A percentile compares a stretch with the other conserved stretches of the same genome.
phyloP scores from a whole-genome alignment of 2,329 filamentous ascomycete genomes.

The Lecanicillium sp. region DNA sequence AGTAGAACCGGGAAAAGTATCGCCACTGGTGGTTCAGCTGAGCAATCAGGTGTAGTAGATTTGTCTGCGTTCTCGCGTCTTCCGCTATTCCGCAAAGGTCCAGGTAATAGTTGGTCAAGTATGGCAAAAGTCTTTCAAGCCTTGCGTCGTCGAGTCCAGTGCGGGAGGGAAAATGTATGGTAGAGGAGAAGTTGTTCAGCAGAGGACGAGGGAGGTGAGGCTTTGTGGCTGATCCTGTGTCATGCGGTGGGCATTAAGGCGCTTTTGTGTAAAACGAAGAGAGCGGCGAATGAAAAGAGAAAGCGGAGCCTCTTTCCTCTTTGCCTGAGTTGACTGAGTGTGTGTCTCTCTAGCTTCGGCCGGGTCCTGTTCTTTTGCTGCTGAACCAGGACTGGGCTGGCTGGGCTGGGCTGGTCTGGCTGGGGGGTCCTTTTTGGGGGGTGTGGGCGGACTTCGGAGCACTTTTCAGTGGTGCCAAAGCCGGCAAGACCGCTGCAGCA shows the following conservation, averaged over 20 bases:
- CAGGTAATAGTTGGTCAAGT: no score
- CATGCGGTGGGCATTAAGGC: slow-evolving; percentile 10
- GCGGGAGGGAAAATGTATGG: background rate
- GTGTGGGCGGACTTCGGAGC: slow-evolving; percentile 10
- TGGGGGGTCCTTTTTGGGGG: background rate
- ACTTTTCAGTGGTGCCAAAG: background rate
- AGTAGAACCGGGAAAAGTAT: slow-evolving; percentile 2
- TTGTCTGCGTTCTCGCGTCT: background rate
- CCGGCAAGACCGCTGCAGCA: slow-evolving; percentile 6
- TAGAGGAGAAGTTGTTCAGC: background rate
- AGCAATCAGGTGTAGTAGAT: background rate
- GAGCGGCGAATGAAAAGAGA: background rate
- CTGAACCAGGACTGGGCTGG: background rate
- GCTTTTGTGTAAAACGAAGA: slow-evolving; percentile 11
- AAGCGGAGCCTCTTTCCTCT: slow-evolving; percentile 12
- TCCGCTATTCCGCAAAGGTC: background rate
- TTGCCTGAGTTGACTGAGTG: no score
- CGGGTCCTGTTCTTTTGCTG: background rate
- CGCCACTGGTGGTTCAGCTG: slow-evolving; percentile 3
- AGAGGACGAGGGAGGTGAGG: background rate
- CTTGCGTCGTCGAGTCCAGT: no score
- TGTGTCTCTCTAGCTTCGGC: background rate
- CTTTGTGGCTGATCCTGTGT: slow-evolving; percentile 11
- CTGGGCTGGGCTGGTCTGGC: background rate
- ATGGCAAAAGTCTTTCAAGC: no score